phyloP scores from a whole-genome alignment of 2,329 filamentous ascomycete genomes.

The Botryotinia narcissicola region DNA sequence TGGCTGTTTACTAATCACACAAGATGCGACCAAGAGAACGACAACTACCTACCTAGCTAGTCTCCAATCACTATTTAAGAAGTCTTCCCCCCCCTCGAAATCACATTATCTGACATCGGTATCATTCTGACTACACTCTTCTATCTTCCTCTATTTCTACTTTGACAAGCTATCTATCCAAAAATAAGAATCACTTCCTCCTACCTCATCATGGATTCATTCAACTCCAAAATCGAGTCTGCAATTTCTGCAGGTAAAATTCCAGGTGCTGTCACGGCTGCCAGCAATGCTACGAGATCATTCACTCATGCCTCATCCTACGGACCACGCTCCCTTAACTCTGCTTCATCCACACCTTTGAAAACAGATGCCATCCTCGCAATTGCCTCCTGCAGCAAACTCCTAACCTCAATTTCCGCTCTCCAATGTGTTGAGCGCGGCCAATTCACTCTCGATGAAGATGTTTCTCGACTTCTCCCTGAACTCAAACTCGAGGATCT shows the following conservation, averaged over 20 bases:
- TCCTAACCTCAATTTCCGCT: slow-evolving; percentile 49
- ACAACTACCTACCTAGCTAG: neutral
- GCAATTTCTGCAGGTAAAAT: slow-evolving; percentile 20
- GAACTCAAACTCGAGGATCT: slow-evolving; percentile 35
- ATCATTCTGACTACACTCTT: neutral
- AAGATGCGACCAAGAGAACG: neutral
- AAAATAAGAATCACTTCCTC: neutral
- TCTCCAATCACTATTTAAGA: neutral
- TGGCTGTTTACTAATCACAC: neutral
- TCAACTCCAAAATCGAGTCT: neutral
- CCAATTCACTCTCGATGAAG: slow-evolving; percentile 48
- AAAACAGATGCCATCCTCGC: slow-evolving; percentile 59
- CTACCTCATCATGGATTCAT: slow-evolving; percentile 1
- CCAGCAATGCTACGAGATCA: slow-evolving; percentile 23
- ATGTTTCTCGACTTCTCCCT: slow-evolving; percentile 30
- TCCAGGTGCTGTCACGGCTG: slow-evolving; percentile 27
- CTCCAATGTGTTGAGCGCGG: slow-evolving; percentile 58
- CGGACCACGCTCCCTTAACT: neutral
- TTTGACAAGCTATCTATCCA: neutral
- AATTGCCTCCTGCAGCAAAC: slow-evolving; percentile 58
- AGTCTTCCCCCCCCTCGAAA: neutral
- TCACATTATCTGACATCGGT: neutral
- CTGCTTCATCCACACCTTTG: slow-evolving; percentile 56
- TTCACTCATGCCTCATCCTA: slow-evolving; percentile 44
- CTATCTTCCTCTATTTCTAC: neutral